A percentile compares a stretch with the other conserved stretches of the same genome.
phyloP scores from a whole-genome alignment of 1,139 yeast genomes.

The Scheffersomyces parashehatae region DNA sequence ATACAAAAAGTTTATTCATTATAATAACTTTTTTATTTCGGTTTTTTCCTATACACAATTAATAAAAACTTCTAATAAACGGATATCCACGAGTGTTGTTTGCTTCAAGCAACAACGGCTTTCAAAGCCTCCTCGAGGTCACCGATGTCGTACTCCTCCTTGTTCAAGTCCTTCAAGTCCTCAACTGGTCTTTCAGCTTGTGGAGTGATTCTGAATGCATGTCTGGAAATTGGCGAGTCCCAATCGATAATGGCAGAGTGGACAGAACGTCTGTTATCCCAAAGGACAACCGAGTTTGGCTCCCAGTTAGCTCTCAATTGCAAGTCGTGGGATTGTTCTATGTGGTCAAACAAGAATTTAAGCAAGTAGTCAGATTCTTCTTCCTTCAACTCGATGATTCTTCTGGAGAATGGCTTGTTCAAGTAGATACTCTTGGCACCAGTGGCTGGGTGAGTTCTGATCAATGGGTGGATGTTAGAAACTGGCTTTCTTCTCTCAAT shows the following conservation, averaged over 20 bases:
- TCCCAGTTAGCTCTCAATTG: constrained; percentile 62
- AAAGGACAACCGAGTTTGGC: constrained; percentile 55
- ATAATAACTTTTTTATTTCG: too few species aligned
- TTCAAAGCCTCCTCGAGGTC: constrained; percentile 40
- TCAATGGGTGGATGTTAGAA: constrained; percentile 53
- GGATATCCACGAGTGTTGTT: neutral
- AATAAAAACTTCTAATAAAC: too few species aligned
- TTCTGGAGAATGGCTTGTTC: constrained; percentile 55
- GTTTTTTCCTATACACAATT: too few species aligned
- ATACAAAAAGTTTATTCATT: too few species aligned
- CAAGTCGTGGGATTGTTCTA: constrained; percentile 51
- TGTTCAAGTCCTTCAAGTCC: constrained; percentile 33
- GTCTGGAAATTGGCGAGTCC: constrained; percentile 44
- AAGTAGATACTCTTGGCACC: constrained; percentile 52
- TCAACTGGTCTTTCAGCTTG: constrained; percentile 49
- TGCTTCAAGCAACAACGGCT: constrained; percentile 7
- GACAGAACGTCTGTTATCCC: constrained; percentile 47
- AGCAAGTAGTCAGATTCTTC: constrained; percentile 56
- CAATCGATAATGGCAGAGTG: constrained; percentile 47
- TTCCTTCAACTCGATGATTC: constrained; percentile 54
- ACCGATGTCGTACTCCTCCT: constrained; percentile 38
- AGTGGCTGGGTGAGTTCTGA: constrained; percentile 60
- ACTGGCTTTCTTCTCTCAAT: constrained; percentile 46
- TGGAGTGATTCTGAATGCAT: constrained; percentile 47
- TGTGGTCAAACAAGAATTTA: constrained; percentile 49